Percentiles rank a stretch among this genome's conserved stretches.
These are phyloP conservation scores for Luvunga scandens DNA, from an alignment of 345 rosid species.

Conservation along the genomic window DNA sequence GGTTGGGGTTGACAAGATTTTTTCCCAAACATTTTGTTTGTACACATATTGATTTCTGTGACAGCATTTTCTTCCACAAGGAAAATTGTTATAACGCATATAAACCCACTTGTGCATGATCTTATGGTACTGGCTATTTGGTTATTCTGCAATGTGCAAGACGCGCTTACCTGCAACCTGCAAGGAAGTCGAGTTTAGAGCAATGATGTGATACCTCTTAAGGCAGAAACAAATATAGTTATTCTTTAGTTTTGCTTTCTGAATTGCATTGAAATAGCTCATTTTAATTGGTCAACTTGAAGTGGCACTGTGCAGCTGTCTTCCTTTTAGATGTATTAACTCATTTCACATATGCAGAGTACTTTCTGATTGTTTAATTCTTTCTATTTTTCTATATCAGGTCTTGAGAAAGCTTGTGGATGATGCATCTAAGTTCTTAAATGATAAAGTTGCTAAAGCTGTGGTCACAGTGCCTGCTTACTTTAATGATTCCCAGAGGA, in stretches of 20 bases:
- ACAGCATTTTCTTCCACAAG: neutral
- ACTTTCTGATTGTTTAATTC: neutral
- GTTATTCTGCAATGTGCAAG: neutral
- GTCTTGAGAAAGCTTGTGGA: conserved; percentile 94
- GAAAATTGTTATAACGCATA: neutral
- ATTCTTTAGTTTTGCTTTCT: neutral
- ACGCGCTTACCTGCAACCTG: neutral
- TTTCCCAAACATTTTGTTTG: neutral
- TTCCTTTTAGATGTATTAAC: neutral
- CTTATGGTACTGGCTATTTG: neutral
- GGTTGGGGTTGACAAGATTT: neutral
- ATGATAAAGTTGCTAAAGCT: conserved; percentile 67
- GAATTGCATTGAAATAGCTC: neutral
- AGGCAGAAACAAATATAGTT: neutral
- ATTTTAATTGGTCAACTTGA: neutral
- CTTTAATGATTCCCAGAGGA: conserved; percentile 85
- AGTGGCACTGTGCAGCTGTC: neutral
- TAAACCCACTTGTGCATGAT: neutral
- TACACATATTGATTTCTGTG: neutral
- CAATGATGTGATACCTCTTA: neutral
- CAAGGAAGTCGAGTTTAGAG: neutral
- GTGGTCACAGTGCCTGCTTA: conserved; percentile 77
- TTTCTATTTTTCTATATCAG: conserved; percentile 31
- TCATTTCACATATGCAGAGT: neutral
- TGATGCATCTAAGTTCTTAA: conserved; percentile 82